Percentiles rank a stretch among this genome's conserved stretches.
phyloP scores from a whole-genome alignment of 192 early-diverging fungal species.

The Podila horticola region DNA sequence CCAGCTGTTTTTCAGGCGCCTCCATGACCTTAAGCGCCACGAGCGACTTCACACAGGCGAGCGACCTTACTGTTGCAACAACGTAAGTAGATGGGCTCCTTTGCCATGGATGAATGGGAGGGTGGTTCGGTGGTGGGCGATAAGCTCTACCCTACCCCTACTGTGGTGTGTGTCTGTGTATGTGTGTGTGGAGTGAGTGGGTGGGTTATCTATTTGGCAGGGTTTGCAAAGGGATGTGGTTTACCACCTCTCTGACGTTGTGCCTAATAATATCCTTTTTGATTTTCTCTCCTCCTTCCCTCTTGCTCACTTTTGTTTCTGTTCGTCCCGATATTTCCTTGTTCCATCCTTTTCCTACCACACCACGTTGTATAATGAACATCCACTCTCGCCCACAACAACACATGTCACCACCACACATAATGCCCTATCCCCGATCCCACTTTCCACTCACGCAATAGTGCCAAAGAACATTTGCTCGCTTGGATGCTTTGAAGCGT shows the following conservation, averaged over 20 bases:
- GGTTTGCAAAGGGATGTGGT: constrained; percentile 4
- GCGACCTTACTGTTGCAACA: constrained; percentile 59
- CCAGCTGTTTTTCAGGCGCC: constrained; percentile 57
- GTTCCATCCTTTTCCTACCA: background rate
- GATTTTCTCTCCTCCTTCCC: background rate
- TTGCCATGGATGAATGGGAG: background rate
- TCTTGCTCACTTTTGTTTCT: background rate
- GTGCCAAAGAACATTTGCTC: constrained; percentile 61
- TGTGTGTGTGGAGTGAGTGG: background rate
- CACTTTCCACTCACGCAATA: constrained; percentile 2
- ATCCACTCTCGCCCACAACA: background rate
- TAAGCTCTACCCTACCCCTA: background rate
- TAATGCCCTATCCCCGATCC: background rate
- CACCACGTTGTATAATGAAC: background rate
- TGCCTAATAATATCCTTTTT: constrained; percentile 1
- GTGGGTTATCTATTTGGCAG: constrained; percentile 5
- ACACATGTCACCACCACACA: constrained; percentile 2
- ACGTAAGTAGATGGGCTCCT: constrained; percentile 18
- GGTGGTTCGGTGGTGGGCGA: background rate
- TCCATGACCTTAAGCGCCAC: constrained; percentile 66
- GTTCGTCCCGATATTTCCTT: background rate
- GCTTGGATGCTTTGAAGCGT: constrained; percentile 65
- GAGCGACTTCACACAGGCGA: constrained; percentile 66
- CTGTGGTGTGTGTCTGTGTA: constrained; percentile 19
- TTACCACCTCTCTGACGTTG: background rate